Evolutionary conservation across 2,329 filamentous ascomycete genomes (phyloP).

Genomic region (Xylaria sp.): DNA sequence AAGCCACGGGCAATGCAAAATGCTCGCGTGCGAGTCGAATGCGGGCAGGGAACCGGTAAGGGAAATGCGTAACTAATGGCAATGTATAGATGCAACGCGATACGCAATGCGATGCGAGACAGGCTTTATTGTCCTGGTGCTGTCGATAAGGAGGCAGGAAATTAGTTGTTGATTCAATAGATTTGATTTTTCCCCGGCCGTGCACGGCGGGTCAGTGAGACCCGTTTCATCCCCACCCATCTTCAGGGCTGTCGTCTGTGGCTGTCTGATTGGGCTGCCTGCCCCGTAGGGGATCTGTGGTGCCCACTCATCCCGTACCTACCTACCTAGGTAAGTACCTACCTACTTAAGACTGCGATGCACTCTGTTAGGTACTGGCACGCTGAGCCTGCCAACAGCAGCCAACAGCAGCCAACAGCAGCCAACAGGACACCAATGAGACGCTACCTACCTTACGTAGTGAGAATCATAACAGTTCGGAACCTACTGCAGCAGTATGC

Average conservation of each 20-base stretch:
- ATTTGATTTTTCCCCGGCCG: constrained; percentile 21
- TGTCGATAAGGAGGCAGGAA: constrained; percentile 23
- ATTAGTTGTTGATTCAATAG: constrained; percentile 19
- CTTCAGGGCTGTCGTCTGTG: background rate
- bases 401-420: too few species aligned
- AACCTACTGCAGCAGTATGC: too few species aligned
- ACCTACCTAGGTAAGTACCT: background rate
- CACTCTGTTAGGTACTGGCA: too few species aligned
- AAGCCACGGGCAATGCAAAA: constrained; percentile 10
- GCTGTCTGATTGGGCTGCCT: constrained; percentile 10
- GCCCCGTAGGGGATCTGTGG: too few species aligned
- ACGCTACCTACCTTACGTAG: too few species aligned
- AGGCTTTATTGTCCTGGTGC: background rate
- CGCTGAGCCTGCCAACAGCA: too few species aligned
- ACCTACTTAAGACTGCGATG: too few species aligned
- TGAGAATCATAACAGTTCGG: too few species aligned
- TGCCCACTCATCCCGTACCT: too few species aligned
- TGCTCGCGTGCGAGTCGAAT: background rate
- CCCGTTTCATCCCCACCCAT: background rate
- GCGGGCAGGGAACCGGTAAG: background rate
- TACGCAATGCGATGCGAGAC: background rate
- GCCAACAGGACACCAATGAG: too few species aligned
- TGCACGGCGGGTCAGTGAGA: constrained; percentile 6
- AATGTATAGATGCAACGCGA: background rate
- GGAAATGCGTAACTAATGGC: background rate